Evolutionary conservation across 352 stramenopile species (phyloP).

Genomic region (Blastocystis sp.): DNA sequence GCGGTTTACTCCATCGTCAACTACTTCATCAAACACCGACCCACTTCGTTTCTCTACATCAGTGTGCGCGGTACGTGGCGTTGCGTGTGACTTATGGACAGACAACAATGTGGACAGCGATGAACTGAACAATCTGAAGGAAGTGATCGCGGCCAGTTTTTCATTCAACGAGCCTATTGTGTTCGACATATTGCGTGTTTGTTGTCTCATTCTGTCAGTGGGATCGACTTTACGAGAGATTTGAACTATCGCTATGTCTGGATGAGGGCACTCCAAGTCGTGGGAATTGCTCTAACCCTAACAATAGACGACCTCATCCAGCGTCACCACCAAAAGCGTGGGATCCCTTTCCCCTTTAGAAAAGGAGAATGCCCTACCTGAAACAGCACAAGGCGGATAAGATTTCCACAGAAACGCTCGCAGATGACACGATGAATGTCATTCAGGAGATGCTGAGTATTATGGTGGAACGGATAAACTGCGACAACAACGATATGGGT

Average conservation of each 20-base stretch:
- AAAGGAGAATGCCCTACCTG: constrained; percentile 33
- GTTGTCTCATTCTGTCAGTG: not conserved
- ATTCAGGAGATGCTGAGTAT: constrained; percentile 57
- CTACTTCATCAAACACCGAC: constrained; percentile 13
- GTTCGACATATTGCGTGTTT: not conserved
- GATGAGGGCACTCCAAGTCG: too few relatives aligned
- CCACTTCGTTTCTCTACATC: constrained; percentile 12
- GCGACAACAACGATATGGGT: constrained; percentile 54
- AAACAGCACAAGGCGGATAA: constrained; percentile 55
- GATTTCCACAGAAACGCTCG: constrained; percentile 23
- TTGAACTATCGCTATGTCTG: too few relatives aligned
- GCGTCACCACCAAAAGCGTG: constrained; percentile 66
- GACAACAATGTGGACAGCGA: constrained; percentile 32
- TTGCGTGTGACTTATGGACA: not conserved
- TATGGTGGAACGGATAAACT: constrained; percentile 40
- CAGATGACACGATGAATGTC: constrained; percentile 42
- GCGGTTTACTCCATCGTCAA: constrained; percentile 12
- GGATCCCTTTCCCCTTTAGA: not conserved
- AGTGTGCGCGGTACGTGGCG: constrained; percentile 12
- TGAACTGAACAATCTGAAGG: not conserved
- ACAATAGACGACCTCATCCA: too few relatives aligned
- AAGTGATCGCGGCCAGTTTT: constrained; percentile 24
- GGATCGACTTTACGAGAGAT: not conserved
- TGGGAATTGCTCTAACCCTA: too few relatives aligned
- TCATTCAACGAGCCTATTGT: not conserved